Evolutionary conservation across 345 rosid species (phyloP), one percentile per base, ranked within the genome.

Genomic region (Durio zibethinus): DNA sequence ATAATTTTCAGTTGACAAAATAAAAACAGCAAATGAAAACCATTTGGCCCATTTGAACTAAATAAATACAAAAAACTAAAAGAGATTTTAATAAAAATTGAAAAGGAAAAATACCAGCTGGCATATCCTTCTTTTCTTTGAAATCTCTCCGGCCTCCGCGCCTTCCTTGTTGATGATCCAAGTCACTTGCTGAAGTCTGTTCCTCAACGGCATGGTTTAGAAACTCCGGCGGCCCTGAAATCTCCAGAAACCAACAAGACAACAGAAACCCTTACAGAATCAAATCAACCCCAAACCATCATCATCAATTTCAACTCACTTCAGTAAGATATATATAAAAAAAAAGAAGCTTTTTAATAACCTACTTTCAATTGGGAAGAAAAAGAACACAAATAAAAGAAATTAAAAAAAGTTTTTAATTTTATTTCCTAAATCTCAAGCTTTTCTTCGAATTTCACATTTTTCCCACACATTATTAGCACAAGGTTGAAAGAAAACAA

Each of bases 201-300:
- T 82, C 86, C 79, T 89, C 94, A 6, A 89, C 88, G 0, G 86
- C 77, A 83, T 92, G 86, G 75, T 86, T 91, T 50, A 95, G 94
- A 86, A 95, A 93, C 84, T 87, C 88, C 0, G 98, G 99, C 6
- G 98, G 98, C 62, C 93, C 94, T 84, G 94, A 86, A 84, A 95
- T 76, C 98, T 95, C 78, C 85, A 84, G 54, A 63, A 79, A 36
- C 79, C 84, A 78, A 80, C 64, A 47, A 66, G 71, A 47, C 18
- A 78, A 63, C 65, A 68, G 47, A 4, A 33, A 29, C 77, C 77
- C 79, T 52, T 18, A 48, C 16, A 47, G 33, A 54, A 77, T 65
- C 68, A 72, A 73, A 42, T 42, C 45, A 33, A 47, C 21, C 23
- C 63, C 70, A 25, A 59, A 48, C 36, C 25, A 47, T 5, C 9